Conservation (phyloP, 2,329 filamentous ascomycete species). For the Dryadomyces quercus-mongolicae region DNA sequence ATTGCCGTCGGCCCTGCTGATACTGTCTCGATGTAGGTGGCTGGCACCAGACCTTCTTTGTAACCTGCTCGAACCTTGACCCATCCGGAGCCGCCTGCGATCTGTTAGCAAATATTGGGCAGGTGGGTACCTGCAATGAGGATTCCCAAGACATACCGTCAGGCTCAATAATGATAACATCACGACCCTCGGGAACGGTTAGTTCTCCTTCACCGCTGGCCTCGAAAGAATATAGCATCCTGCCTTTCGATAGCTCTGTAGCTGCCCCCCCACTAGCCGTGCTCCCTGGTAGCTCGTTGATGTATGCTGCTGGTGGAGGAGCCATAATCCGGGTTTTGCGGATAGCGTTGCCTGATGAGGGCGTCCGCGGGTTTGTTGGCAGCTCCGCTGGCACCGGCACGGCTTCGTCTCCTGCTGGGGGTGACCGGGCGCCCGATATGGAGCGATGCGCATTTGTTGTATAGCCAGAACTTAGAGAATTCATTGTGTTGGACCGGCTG, state of each 20-base stretch:
- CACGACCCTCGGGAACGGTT: constrained; percentile 64
- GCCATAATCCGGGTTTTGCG: constrained; percentile 68
- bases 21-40: constrained; percentile 67
- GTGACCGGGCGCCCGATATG: constrained; percentile 48
- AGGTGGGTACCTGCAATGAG: not conserved
- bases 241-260: constrained; percentile 53
- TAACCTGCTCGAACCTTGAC: constrained; percentile 65
- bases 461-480: constrained; percentile 79
- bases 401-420: constrained; percentile 24
- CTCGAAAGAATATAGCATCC: constrained; percentile 84
- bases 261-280: constrained; percentile 27
- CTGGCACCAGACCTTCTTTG: constrained; percentile 76
- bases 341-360: constrained; percentile 18
- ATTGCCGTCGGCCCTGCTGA: constrained; percentile 32
- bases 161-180: constrained; percentile 67
- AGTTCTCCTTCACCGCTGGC: constrained; percentile 72
- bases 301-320: constrained; percentile 73
- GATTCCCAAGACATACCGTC: constrained; percentile 55
- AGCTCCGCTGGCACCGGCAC: constrained; percentile 14
- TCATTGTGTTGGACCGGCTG: constrained; percentile 77
- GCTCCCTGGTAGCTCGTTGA: constrained; percentile 52
- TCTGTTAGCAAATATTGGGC: not conserved
- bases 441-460: constrained; percentile 68
- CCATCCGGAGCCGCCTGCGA: constrained; percentile 80
- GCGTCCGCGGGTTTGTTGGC: constrained; percentile 23